Conservation (phyloP, 2,329 filamentous ascomycete genomes). For the Cladosporium sp. region DNA sequence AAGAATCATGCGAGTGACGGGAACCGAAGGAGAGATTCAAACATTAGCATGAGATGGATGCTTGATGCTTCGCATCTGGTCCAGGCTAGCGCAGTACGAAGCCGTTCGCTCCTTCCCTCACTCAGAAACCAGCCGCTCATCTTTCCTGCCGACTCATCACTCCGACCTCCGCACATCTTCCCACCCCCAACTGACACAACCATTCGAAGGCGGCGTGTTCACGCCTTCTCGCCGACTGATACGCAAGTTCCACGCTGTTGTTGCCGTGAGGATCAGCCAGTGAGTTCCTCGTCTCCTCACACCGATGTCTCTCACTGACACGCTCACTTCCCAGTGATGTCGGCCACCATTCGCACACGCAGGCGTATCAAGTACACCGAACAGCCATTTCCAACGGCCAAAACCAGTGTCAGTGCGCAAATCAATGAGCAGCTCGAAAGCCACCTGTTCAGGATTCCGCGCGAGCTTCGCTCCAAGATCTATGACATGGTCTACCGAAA, state of each 20-base stretch:
- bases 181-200: neutral
- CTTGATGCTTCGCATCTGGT: neutral
- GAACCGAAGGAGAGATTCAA: neutral
- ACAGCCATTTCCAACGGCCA: neutral
- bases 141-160: neutral
- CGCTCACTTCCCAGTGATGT: neutral
- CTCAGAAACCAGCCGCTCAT: neutral
- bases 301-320: neutral
- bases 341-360: neutral
- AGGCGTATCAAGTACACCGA: neutral
- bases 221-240: neutral
- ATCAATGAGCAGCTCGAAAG: neutral
- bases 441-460: neutral
- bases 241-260: neutral
- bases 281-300: neutral
- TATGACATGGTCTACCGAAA: neutral
- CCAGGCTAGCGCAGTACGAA: neutral
- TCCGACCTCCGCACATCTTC: neutral
- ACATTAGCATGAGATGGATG: neutral
- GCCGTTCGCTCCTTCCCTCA: neutral
- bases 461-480: neutral
- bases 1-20: neutral
- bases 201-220: neutral
- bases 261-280: neutral
- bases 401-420: neutral